Evolutionary conservation across 1,139 yeast genomes (phyloP), one percentile per base, ranked within the genome.

Genomic region (Diutina neorugosa): DNA sequence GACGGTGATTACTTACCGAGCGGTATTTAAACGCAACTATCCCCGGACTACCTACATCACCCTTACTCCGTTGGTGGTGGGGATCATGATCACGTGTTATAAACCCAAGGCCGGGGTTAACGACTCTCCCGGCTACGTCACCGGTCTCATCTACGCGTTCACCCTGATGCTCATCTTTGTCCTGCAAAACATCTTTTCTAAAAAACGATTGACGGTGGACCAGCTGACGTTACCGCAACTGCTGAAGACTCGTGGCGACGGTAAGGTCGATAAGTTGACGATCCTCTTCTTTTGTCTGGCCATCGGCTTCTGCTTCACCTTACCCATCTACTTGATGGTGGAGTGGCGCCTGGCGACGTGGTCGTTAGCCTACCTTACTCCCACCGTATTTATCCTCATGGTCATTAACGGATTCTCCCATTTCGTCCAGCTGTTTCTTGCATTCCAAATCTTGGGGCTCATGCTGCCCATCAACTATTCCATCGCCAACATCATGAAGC

Each of bases 401-500:
- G 40, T 77, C 12, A 54, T 82, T 12, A 85, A 91, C 66, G 96
- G 97, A 6, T 58, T 82, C 4, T 77, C 90, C 14, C 98, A 91
- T 69, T 91, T 90, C 62, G 66, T 82, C 55, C 98, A 91, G 69
- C 86, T 94, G 52, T 72, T 91, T 63, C 71, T 90, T 54, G 96
- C 97, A 40, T 91, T 91, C 68, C 96, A 89, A 67, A 80, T 91
- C 52, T 78, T 91, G 60, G 96, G 97, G 9, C 70, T 82, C 65
- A 80, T 91, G 40, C 80, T 91, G 14, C 94, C 98, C 1, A 93
- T 91, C 52, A 87, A 91, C 58, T 91, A 91, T 69, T 86, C 96
- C 44, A 88, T 91, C 61, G 97, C 97, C 47, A 87, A 87, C 63
- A 82, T 91, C 55, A 70, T 90, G 67, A 91, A 91, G 65, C 80